Evolutionary conservation across 345 rosid genomes (phyloP), one percentile per base, ranked within the genome.

Genomic region (Stellera chamaejasme): DNA sequence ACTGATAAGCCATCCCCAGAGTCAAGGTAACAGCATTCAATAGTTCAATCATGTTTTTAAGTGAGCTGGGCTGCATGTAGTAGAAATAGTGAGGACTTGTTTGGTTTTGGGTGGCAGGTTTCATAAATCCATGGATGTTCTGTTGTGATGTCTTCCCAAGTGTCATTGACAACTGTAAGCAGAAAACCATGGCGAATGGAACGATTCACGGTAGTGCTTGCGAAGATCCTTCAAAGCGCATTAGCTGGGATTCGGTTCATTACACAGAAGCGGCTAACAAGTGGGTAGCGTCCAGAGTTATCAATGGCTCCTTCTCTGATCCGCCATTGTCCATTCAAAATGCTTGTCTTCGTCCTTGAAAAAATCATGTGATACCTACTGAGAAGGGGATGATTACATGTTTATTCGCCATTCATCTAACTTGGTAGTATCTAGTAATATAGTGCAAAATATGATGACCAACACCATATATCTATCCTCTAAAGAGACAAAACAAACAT

Each of bases 281-380:
- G 10, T 6, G 27, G 27, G 25, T 61, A 5, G 52, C 48, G 10
- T 10, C 32, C 16, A 32, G 15, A 13, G 66, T 66, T 23, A 45
- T 65, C 50, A 56, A 48, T 45, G 74, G 69, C 16, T 66, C 64
- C 47, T 39, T 56, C 27, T 74, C 66, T 39, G 60, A 39, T 62
- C 69, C 74, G 14, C 62, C 61, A 11, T 45, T 48, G 44, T 44
- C 65, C 10, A 13, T 75, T 52, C 45, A 28, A 48, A 28, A 55
- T 45, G 62, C 65, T 25, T 59, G 73, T 51, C 60, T 43, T 47
- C 4, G 19, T 49, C 28, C 52, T 16, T 7, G 52, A 10, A 49
- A 16, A 0, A 19, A 19, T 19, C 23, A 19, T 19, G 23, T 19
- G 23, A 19, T 19, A 19, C 23, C 23, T 19, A 19, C 23, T 19